Percentiles rank a stretch among this genome's conserved stretches.
These are phyloP conservation scores for Colletotrichum spaethianum DNA, from an alignment of 2,329 filamentous ascomycete genomes.

Conservation along the genomic window DNA sequence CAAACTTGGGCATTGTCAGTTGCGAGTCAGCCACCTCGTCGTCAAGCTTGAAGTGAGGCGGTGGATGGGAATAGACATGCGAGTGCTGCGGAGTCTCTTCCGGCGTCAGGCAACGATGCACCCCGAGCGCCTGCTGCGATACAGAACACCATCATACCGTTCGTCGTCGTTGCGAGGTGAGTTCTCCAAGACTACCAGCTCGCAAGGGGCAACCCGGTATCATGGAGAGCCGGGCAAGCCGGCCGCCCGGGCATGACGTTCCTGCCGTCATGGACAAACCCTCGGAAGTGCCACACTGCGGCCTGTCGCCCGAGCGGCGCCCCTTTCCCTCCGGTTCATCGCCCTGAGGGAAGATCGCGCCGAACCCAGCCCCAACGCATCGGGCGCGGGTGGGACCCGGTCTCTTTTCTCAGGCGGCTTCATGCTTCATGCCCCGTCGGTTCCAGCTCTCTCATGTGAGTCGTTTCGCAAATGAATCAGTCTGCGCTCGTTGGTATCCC, in stretches of 20 bases:
- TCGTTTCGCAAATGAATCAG: background rate
- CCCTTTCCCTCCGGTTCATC: conserved; percentile 12
- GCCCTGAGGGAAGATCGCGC: conserved; percentile 12
- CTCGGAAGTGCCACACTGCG: conserved; percentile 30
- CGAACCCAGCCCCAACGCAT: conserved; percentile 7
- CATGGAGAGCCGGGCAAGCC: conserved; percentile 22
- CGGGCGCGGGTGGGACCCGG: background rate
- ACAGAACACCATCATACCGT: background rate
- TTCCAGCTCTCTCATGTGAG: background rate
- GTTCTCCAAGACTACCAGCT: background rate
- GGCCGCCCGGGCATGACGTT: conserved; percentile 27
- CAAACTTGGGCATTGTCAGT: background rate
- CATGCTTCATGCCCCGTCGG: conserved; percentile 5
- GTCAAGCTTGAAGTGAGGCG: background rate
- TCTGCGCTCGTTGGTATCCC: background rate
- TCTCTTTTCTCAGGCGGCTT: background rate
- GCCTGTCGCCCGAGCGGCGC: conserved; percentile 18
- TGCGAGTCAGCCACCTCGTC: background rate
- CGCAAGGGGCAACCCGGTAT: conserved; percentile 18
- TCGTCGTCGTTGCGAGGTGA: conserved; percentile 2
- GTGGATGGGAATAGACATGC: background rate
- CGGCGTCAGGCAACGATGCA: background rate
- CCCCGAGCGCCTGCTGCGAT: background rate
- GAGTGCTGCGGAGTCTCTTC: background rate
- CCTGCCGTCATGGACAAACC: conserved; percentile 13